Evolutionary conservation across 148 eudicot genomes (phyloP), one percentile per base, ranked within the genome.

Genomic region (Polygonum maritimum): DNA sequence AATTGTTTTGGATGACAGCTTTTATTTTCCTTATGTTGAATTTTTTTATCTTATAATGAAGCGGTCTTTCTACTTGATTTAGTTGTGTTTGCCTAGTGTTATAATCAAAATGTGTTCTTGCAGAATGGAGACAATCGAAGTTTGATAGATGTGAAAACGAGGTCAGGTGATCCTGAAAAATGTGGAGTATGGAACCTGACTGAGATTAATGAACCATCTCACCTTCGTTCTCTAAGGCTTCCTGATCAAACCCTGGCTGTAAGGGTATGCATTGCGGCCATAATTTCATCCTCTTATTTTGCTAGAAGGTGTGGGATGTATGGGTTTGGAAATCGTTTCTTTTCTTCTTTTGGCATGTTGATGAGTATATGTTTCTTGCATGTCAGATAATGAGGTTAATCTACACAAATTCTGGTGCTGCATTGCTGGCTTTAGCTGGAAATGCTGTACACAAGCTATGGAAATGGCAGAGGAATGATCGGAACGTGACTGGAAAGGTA

Each of bases 371-470:
- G 19, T 36, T 41, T 36, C 44, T 67, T 67, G 44, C 19, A 19
- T 67, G 9, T 7, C 83, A 89, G 90, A 81, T 89, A 74, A 57
- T 72, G 74, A 82, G 87, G 83, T 76, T 89, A 73, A 81, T 80
- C 16, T 87, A 85, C 67, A 85, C 87, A 41, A 82, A 85, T 73
- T 85, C 93, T 47, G 93, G 93, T 71, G 75, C 76, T 78, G 84
- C 85, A 38, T 33, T 89, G 21, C 63, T 89, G 77, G 90, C 90
- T 41, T 73, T 87, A 26, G 84, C 85, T 26, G 78, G 71, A 36
- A 84, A 84, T 80, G 90, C 85, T 18, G 86, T 85, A 9, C 89
- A 84, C 84, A 84, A 85, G 79, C 83, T 87, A 7, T 89, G 93
- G 93, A 87, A 85, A 83, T 89, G 90, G 90, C 83, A 55, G 41